phyloP scores from a whole-genome alignment of 2,329 filamentous ascomycete species.

The Fusarium dlaminii region DNA sequence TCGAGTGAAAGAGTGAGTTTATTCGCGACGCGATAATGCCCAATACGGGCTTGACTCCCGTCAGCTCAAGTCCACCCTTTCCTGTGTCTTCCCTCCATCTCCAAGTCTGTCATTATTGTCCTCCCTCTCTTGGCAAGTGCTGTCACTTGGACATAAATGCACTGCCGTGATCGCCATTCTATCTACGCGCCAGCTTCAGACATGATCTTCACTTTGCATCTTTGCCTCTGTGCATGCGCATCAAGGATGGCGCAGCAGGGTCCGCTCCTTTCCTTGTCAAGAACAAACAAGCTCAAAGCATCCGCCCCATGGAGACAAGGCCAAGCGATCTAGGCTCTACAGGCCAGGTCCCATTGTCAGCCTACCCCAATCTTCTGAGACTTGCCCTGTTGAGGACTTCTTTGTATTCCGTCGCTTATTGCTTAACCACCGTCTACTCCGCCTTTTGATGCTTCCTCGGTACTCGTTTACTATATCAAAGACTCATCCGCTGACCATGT shows the following conservation, averaged over 20 bases:
- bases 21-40: slow-evolving; percentile 6
- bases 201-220: neutral
- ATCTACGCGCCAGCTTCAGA: slow-evolving; percentile 7
- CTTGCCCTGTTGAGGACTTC: slow-evolving; percentile 21
- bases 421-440: slow-evolving; percentile 9
- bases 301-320: slow-evolving; percentile 4
- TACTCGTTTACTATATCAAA: neutral
- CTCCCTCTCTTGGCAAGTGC: slow-evolving; percentile 21
- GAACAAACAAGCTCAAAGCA: slow-evolving; percentile 26
- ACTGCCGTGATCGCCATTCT: neutral
- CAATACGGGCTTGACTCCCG: neutral
- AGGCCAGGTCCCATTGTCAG: slow-evolving; percentile 23
- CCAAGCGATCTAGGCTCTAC: slow-evolving; percentile 24
- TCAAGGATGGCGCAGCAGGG: slow-evolving; percentile 28
- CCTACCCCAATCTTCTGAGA: slow-evolving; percentile 10
- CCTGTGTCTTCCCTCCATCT: neutral
- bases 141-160: neutral
- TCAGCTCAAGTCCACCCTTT: neutral
- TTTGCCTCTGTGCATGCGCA: neutral
- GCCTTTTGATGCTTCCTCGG: neutral
- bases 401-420: neutral
- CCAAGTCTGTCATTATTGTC: neutral
- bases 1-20: slow-evolving; percentile 21
- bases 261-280: slow-evolving; percentile 4
- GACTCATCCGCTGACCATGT: slow-evolving; percentile 43